These are phyloP conservation scores for Leccinum obscurum DNA, from an alignment of 768 basidiomycete genomes.

Conservation along the genomic window DNA sequence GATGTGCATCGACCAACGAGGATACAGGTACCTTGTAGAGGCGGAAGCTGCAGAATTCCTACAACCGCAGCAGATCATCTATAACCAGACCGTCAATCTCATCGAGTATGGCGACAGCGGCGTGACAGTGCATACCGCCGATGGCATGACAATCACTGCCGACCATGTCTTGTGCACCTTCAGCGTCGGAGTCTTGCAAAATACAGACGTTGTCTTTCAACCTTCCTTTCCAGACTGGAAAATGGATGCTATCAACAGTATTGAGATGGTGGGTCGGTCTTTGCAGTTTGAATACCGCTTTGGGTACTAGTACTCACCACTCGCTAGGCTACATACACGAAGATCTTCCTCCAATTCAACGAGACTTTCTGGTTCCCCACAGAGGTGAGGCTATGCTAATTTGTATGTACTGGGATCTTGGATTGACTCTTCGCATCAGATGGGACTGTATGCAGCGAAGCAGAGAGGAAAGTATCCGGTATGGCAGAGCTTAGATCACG, in stretches of 20 bases:
- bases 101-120: slow-evolving; percentile 47
- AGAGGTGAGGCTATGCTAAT: slow-evolving; percentile 27
- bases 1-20: slow-evolving; percentile 60
- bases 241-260: too few relatives aligned
- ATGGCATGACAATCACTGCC: slow-evolving; percentile 45
- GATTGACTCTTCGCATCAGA: slow-evolving; percentile 11
- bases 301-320: not conserved
- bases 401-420: not conserved
- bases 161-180: slow-evolving; percentile 68
- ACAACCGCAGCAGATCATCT: slow-evolving; percentile 42
- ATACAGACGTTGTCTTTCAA: slow-evolving; percentile 56
- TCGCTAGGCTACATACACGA: slow-evolving; percentile 56
- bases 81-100: slow-evolving; percentile 50
- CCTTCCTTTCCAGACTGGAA: slow-evolving; percentile 46
- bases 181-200: slow-evolving; percentile 69
- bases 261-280: too few relatives aligned
- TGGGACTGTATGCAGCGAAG: slow-evolving; percentile 55
- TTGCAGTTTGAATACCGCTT: not conserved
- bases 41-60: slow-evolving; percentile 59
- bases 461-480: slow-evolving; percentile 64
- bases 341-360: slow-evolving; percentile 66
- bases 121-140: slow-evolving; percentile 47
- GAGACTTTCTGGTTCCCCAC: slow-evolving; percentile 60
- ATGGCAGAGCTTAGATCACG: slow-evolving; percentile 65
- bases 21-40: slow-evolving; percentile 57